Base-by-base conservation (phyloP, 305 asterid species). In the Striga hermonthica region DNA sequence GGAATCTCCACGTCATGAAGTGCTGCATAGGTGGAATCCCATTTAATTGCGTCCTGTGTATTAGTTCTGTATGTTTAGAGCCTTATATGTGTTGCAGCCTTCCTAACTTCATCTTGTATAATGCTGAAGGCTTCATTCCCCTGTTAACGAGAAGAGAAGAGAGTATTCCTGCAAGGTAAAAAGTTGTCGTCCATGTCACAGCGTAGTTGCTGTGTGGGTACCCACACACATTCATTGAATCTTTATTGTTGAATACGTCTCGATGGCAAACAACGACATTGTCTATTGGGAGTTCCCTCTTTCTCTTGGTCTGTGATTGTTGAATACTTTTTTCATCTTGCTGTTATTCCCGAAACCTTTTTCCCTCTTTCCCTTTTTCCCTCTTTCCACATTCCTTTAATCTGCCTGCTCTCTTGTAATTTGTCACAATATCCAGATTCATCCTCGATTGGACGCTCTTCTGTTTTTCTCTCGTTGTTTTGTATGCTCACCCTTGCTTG, bases 161-260 rank as follows among this genome's bases (percentile, higher is more conserved):
- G 96, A 94, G 65, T 94, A 94, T 80, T 66, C 80, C 66, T 94
- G 96, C 96, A 94, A 94, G 99, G 99, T 94, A 94, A 88, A 83
- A 54, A 73, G 58, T 22, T 22, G 31, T 22, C 61, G 52, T 66
- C 76, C 75, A 70, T 40, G 75, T 75, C 71, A 68, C 84, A 74
- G 87, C 84, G 70, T 79, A 62, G 78, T 67, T 67, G 80, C 72
- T 74, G 74, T 75, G 69, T 75, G 82, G 82, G 70, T 81, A 68
- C 66, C 68, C 72, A 74, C 79, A 72, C 76, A 50, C 73, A 16
- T 71, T 60, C 69, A 44, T 66, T 62, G 54, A 45, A 28, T 50
- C 66, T 67, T 53, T 58, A 44, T 60, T 70, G 67, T 72, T 65
- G 77, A 71, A 70, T 50, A 61, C 72, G 6, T 62, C 70, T 63